phyloP scores from a whole-genome alignment of 2,329 filamentous ascomycete species.

The Trichophyton schoenleinii region DNA sequence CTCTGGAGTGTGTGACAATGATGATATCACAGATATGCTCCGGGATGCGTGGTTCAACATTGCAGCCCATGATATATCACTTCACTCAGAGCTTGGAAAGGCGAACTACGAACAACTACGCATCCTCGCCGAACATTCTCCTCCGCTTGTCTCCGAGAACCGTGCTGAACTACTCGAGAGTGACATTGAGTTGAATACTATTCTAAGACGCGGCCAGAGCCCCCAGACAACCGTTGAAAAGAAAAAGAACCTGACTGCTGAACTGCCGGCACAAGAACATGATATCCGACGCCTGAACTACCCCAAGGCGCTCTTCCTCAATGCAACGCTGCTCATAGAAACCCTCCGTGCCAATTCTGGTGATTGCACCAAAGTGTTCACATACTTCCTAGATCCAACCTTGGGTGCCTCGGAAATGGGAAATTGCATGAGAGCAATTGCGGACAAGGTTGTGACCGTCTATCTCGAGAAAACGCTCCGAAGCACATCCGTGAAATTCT shows the following conservation, averaged over 20 bases:
- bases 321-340: constrained; percentile 80
- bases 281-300: constrained; percentile 79
- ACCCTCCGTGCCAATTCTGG: constrained; percentile 74
- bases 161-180: constrained; percentile 84
- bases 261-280: constrained; percentile 62
- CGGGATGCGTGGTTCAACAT: constrained; percentile 98
- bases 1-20: constrained; percentile 27
- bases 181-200: constrained; percentile 91
- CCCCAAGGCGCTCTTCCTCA: constrained; percentile 81
- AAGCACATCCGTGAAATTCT: constrained; percentile 62
- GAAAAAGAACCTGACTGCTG: constrained; percentile 61
- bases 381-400: constrained; percentile 90
- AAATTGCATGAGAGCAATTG: constrained; percentile 50
- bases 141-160: constrained; percentile 76
- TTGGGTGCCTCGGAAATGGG: constrained; percentile 51
- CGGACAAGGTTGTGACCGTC: constrained; percentile 58
- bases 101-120: constrained; percentile 65
- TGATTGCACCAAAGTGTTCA: constrained; percentile 77
- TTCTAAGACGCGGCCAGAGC: constrained; percentile 74
- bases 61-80: constrained; percentile 78
- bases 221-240: constrained; percentile 61
- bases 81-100: constrained; percentile 59
- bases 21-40: constrained; percentile 61
- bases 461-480: constrained; percentile 66
- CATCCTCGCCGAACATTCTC: constrained; percentile 73